phyloP scores from a whole-genome alignment of 345 rosid genomes.

The Aquilaria sinensis region DNA sequence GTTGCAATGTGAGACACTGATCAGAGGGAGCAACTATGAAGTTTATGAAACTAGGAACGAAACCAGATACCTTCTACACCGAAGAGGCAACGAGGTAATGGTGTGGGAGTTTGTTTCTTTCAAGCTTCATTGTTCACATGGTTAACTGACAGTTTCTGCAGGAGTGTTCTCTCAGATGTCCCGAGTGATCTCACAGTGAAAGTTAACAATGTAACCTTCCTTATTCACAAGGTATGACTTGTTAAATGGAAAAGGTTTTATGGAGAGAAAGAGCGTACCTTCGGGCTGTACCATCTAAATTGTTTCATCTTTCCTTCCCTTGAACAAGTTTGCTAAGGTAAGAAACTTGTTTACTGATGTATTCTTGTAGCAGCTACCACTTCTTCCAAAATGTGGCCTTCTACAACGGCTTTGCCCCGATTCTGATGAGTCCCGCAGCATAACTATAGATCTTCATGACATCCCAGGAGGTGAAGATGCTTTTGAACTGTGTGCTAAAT shows the following conservation, averaged over 20 bases:
- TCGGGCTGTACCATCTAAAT: too few relatives aligned
- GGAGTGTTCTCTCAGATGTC: conserved; percentile 63
- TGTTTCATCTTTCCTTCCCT: too few relatives aligned
- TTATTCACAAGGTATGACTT: conserved; percentile 72
- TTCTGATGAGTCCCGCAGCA: conserved; percentile 27
- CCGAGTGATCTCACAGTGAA: conserved; percentile 60
- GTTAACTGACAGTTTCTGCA: conserved; percentile 23
- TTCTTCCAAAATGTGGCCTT: conserved; percentile 88
- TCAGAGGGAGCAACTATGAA: conserved; percentile 53
- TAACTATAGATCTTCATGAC: conserved; percentile 68
- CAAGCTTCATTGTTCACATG: too few relatives aligned
- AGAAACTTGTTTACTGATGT: conserved; percentile 19
- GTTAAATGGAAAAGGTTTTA: neutral
- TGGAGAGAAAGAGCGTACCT: neutral
- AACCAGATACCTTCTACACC: conserved; percentile 84
- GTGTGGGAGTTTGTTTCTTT: too few relatives aligned
- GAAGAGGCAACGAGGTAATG: conserved; percentile 84
- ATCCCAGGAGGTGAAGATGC: conserved; percentile 96
- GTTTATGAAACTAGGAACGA: conserved; percentile 91
- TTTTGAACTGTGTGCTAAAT: conserved; percentile 90
- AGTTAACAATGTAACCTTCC: conserved; percentile 58
- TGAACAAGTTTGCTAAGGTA: neutral
- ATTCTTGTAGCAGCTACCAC: conserved; percentile 63
- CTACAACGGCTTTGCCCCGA: conserved; percentile 54
- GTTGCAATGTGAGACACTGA: conserved; percentile 8